Percentiles rank a stretch among this genome's conserved stretches.
Evolutionary conservation across 2,329 filamentous ascomycete species (phyloP).

Genomic region (Colletotrichum tabaci): DNA sequence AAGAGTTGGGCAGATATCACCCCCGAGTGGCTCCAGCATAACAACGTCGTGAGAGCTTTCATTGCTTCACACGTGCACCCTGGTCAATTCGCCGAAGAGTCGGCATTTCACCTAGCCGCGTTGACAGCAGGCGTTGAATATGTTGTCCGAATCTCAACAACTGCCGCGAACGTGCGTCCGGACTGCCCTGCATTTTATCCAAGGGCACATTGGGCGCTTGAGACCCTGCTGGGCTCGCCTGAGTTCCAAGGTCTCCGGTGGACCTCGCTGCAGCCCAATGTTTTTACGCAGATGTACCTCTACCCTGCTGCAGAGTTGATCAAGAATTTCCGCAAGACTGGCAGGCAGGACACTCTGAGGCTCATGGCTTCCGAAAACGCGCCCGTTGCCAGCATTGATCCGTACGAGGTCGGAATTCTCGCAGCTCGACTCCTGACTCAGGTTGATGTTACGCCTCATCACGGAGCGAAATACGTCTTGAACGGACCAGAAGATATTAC

Average conservation of each 20-base stretch:
- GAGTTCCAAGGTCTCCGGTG: conserved; percentile 54
- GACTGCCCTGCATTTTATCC: conserved; percentile 53
- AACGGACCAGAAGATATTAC: conserved; percentile 58
- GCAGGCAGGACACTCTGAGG: conserved; percentile 49
- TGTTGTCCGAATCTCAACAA: conserved; percentile 59
- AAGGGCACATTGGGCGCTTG: conserved; percentile 58
- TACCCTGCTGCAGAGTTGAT: conserved; percentile 48
- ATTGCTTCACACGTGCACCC: conserved; percentile 56
- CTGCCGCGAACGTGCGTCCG: conserved; percentile 53
- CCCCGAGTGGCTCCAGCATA: conserved; percentile 56
- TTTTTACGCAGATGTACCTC: conserved; percentile 42
- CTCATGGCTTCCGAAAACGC: conserved; percentile 50
- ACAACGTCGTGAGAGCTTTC: conserved; percentile 54
- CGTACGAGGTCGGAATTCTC: conserved; percentile 52
- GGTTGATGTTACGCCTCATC: conserved; percentile 49
- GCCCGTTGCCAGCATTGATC: conserved; percentile 50
- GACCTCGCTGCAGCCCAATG: conserved; percentile 58
- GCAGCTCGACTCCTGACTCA: conserved; percentile 53
- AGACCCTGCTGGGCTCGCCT: conserved; percentile 52
- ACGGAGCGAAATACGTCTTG: conserved; percentile 54
- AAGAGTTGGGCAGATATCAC: conserved; percentile 56
- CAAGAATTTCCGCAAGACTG: conserved; percentile 52
- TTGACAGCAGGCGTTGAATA: conserved; percentile 57
- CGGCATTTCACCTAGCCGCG: conserved; percentile 52
- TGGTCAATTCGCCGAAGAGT: conserved; percentile 57